Evolutionary conservation across 768 basidiomycete genomes (phyloP).

Genomic region (Lactarius evosmus): DNA sequence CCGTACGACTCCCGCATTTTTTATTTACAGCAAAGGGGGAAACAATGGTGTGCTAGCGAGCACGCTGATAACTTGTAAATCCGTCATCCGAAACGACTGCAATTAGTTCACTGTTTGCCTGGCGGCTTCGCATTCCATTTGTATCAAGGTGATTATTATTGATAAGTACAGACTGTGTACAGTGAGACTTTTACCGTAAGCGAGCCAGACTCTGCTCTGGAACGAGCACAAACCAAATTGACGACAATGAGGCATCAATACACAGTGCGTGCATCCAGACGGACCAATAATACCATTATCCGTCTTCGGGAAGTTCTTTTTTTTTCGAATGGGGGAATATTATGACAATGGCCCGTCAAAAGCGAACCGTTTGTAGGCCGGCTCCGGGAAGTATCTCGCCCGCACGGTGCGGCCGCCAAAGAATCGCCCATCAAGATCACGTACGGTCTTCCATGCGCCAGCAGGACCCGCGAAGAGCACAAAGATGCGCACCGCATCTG

Average conservation of each 20-base stretch:
- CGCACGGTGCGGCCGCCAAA: conserved; percentile 85
- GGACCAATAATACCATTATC: neutral
- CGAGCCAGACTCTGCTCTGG: neutral
- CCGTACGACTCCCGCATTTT: no score
- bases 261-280: neutral
- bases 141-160: neutral
- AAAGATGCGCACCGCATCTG: conserved; percentile 90
- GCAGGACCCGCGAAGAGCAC: conserved; percentile 87
- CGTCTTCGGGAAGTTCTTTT: no score
- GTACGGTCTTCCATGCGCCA: conserved; percentile 94
- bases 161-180: no score
- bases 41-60: neutral
- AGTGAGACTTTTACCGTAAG: neutral
- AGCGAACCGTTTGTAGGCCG: conserved; percentile 46
- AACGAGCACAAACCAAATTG: neutral
- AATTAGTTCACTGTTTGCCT: neutral
- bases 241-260: neutral
- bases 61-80: no score
- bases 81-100: neutral
- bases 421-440: conserved; percentile 88
- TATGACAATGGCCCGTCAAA: conserved; percentile 45
- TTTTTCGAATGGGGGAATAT: neutral
- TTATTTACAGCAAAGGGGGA: neutral
- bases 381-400: conserved; percentile 78
- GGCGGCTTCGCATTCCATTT: neutral